Evolutionary conservation across 495 filamentous ascomycete species (phyloP).

Genomic region (Aspergillus taichungensis): DNA sequence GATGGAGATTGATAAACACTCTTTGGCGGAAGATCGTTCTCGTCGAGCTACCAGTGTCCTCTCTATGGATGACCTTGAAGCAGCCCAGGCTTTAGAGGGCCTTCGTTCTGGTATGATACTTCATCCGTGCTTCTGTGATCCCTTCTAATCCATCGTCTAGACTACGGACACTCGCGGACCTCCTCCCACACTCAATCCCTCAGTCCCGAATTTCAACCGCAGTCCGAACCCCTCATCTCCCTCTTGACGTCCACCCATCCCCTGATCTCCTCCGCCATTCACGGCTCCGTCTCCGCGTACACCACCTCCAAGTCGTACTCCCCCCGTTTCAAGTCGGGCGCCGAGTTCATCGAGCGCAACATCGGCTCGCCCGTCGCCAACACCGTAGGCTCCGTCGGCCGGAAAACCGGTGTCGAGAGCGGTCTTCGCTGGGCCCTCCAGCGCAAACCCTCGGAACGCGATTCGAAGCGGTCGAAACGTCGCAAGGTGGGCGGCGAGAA

Average conservation of each 20-base stretch:
- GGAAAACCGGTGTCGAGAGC: slow-evolving; percentile 75
- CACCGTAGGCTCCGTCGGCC: slow-evolving; percentile 70
- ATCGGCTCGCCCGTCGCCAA: slow-evolving; percentile 72
- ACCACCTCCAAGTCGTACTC: slow-evolving; percentile 77
- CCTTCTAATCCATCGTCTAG: slow-evolving; percentile 4
- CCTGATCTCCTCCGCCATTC: slow-evolving; percentile 69
- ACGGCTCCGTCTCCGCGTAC: slow-evolving; percentile 73
- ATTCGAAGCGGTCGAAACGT: slow-evolving; percentile 51
- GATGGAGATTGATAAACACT: slow-evolving; percentile 34
- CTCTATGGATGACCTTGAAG: slow-evolving; percentile 80
- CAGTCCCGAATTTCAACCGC: slow-evolving; percentile 17
- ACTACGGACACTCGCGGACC: slow-evolving; percentile 25
- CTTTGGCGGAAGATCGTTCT: slow-evolving; percentile 30
- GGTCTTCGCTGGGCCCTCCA: slow-evolving; percentile 69
- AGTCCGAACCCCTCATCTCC: slow-evolving; percentile 65
- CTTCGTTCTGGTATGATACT: slow-evolving; percentile 63
- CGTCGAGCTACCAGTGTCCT: slow-evolving; percentile 41
- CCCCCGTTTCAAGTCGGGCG: slow-evolving; percentile 71
- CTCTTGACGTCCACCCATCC: slow-evolving; percentile 75
- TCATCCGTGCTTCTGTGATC: neutral
- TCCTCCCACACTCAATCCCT: slow-evolving; percentile 15
- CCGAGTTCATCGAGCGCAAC: slow-evolving; percentile 77
- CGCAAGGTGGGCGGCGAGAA: slow-evolving; percentile 46
- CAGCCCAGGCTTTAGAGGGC: slow-evolving; percentile 78
- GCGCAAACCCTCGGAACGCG: slow-evolving; percentile 24